Percentiles rank a stretch among this genome's conserved stretches.
Conservation (phyloP, 108 stramenopile species). For the Discostella stelligeroides region DNA sequence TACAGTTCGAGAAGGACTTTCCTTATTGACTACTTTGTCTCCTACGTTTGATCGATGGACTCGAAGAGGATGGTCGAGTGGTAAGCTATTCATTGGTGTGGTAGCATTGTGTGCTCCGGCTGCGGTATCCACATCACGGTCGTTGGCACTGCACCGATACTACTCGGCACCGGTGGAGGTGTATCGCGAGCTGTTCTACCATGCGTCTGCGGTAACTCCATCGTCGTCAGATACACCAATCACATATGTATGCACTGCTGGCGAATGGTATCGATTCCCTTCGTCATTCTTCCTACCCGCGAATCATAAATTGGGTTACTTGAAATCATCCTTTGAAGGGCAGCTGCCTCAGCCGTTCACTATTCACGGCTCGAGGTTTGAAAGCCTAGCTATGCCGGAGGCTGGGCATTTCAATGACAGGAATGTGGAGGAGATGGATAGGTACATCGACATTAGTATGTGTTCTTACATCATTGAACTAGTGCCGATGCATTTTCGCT, state of each 20-base stretch:
- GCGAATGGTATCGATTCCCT: slow-evolving; percentile 98
- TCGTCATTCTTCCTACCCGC: slow-evolving; percentile 87
- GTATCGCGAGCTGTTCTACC: slow-evolving; percentile 54
- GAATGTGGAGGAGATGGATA: slow-evolving; percentile 70
- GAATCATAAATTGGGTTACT: slow-evolving; percentile 69
- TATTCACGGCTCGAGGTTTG: slow-evolving; percentile 49
- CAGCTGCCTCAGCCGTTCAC: slow-evolving; percentile 92
- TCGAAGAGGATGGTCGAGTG: too few species aligned
- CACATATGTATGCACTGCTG: slow-evolving; percentile 82
- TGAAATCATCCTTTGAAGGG: slow-evolving; percentile 86
- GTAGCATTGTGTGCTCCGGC: too few species aligned
- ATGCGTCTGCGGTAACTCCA: neutral
- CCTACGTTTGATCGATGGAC: too few species aligned
- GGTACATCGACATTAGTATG: slow-evolving; percentile 53
- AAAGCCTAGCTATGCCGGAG: slow-evolving; percentile 24
- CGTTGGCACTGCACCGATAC: slow-evolving; percentile 66
- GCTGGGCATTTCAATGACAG: slow-evolving; percentile 76
- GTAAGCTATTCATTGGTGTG: too few species aligned
- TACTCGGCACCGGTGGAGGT: slow-evolving; percentile 79
- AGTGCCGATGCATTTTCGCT: slow-evolving; percentile 3
- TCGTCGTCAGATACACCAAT: slow-evolving; percentile 11
- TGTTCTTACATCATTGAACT: slow-evolving; percentile 87
- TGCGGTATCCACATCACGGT: slow-evolving; percentile 59
- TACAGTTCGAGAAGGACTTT: slow-evolving; percentile 21
- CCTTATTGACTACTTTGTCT: too few species aligned